Conservation (phyloP, 495 filamentous ascomycete species). For the Aspergillus carlsbadensis region DNA sequence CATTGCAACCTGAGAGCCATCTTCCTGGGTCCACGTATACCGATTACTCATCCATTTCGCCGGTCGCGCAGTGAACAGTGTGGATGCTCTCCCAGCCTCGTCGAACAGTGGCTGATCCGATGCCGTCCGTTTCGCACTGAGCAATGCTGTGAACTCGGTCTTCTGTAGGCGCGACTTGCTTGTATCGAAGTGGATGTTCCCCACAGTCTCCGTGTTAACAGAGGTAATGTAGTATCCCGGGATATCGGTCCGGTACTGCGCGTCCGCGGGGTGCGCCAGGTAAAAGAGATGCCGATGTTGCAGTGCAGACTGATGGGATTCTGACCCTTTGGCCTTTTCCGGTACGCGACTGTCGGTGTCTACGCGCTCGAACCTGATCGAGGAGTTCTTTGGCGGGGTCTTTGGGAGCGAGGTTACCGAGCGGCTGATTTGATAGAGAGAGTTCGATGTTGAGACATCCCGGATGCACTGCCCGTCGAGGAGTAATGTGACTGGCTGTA, state of each 20-base stretch:
- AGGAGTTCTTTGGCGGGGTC: neutral
- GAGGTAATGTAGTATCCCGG: constrained; percentile 22
- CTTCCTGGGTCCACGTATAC: constrained; percentile 15
- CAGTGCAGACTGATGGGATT: neutral
- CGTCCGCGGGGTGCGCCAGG: constrained; percentile 17
- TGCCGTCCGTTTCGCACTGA: constrained; percentile 12
- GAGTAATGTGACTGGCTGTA: neutral
- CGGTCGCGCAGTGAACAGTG: neutral
- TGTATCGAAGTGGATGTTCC: constrained; percentile 20
- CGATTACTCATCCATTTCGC: constrained; percentile 8
- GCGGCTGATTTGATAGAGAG: neutral
- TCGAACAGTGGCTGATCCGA: constrained; percentile 15
- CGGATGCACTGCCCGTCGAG: neutral
- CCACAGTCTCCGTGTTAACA: constrained; percentile 9
- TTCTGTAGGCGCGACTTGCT: constrained; percentile 12
- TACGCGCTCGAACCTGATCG: neutral
- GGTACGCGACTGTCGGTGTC: neutral
- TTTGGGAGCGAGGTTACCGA: neutral
- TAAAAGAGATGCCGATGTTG: constrained; percentile 12
- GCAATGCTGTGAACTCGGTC: constrained; percentile 11
- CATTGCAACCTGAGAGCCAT: constrained; percentile 10
- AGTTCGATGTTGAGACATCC: neutral
- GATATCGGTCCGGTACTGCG: constrained; percentile 20
- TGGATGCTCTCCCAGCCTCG: neutral
- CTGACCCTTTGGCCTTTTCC: neutral